phyloP scores from a whole-genome alignment of 495 filamentous ascomycete genomes.

The Echria macrotheca region DNA sequence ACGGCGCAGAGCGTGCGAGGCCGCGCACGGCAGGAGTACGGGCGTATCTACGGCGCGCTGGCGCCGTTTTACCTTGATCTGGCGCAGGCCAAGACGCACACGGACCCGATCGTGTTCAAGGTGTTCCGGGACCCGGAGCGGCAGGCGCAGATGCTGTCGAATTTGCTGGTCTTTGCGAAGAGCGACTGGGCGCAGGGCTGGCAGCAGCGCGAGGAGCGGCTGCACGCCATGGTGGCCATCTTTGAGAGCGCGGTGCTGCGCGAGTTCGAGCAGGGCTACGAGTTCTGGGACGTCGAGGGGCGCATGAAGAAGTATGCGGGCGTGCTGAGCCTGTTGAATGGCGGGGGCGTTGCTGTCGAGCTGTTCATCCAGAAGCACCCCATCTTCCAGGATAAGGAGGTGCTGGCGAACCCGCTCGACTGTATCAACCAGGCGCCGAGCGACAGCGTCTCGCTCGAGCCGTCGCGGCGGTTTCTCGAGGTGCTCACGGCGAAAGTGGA shows the following conservation, averaged over 20 bases:
- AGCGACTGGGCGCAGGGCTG: conserved; percentile 76
- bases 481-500: conserved; percentile 67
- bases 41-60: conserved; percentile 79
- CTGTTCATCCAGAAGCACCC: conserved; percentile 84
- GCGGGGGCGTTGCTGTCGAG: conserved; percentile 70
- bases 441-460: conserved; percentile 63
- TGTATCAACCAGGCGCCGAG: conserved; percentile 64
- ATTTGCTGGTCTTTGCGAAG: conserved; percentile 69
- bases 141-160: conserved; percentile 81
- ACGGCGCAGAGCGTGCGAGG: conserved; percentile 75
- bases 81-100: conserved; percentile 61
- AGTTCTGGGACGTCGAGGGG: conserved; percentile 83
- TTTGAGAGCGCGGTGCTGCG: conserved; percentile 87
- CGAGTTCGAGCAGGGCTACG: conserved; percentile 89
- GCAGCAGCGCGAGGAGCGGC: conserved; percentile 58
- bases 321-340: conserved; percentile 77
- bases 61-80: conserved; percentile 87
- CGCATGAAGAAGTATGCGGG: conserved; percentile 84
- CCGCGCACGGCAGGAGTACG: conserved; percentile 82
- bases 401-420: conserved; percentile 72
- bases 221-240: conserved; percentile 68
- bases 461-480: conserved; percentile 77
- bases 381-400: conserved; percentile 65
- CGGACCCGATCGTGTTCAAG: conserved; percentile 77
- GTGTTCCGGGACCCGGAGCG: conserved; percentile 81